Evolutionary conservation across 768 basidiomycete genomes (phyloP).

Genomic region (Tubosaeta brunneosetosa): DNA sequence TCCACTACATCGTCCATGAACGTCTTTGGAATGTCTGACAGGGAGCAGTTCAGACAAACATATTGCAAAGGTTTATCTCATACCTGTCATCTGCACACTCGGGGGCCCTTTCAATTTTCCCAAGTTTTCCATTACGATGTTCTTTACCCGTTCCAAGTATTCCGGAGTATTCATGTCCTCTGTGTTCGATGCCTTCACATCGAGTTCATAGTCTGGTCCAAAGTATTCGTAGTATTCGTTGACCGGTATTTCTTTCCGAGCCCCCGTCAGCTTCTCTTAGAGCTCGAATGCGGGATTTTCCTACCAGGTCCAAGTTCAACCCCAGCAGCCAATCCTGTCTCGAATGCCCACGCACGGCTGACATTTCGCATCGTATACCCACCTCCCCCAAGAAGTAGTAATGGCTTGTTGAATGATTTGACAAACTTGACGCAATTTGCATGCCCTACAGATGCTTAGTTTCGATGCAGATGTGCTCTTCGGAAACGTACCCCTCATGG

Average conservation of each 20-base stretch:
- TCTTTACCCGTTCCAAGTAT: constrained; percentile 90
- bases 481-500: constrained; percentile 70
- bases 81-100: constrained; percentile 87
- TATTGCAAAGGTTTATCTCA: constrained; percentile 9
- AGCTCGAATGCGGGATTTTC: constrained; percentile 4
- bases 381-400: constrained; percentile 93
- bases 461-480: background rate
- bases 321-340: constrained; percentile 97
- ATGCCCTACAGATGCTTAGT: constrained; percentile 54
- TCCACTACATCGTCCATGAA: constrained; percentile 85
- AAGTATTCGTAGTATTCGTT: constrained; percentile 99
- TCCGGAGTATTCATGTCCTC: constrained; percentile 92
- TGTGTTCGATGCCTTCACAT: constrained; percentile 91
- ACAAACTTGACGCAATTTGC: constrained; percentile 97
- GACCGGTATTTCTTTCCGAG: constrained; percentile 82
- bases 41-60: background rate
- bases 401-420: constrained; percentile 90
- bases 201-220: constrained; percentile 93
- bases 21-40: constrained; percentile 73
- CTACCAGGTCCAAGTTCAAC: constrained; percentile 84
- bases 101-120: constrained; percentile 84
- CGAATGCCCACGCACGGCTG: constrained; percentile 94
- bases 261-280: constrained; percentile 2
- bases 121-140: constrained; percentile 88
- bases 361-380: constrained; percentile 99